Evolutionary conservation across 495 filamentous ascomycete species (phyloP).

Genomic region (Lineolata rhizophorae): DNA sequence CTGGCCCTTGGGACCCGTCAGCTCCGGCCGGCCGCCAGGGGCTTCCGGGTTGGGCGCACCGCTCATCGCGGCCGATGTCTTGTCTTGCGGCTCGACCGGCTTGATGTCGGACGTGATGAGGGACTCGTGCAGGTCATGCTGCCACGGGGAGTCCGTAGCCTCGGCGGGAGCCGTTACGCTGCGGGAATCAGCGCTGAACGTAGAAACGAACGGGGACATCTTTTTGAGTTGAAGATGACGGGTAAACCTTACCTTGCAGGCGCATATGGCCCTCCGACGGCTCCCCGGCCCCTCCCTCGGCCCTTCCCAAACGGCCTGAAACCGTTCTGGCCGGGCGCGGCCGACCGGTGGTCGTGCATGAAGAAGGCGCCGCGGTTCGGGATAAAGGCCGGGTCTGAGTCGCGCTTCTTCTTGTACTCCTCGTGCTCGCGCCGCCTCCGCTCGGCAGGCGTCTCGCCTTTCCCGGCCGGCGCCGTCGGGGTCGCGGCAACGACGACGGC

Average conservation of each 20-base stretch:
- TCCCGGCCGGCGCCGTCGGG: not conserved
- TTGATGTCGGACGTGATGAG: constrained; percentile 7
- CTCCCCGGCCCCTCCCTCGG: constrained; percentile 32
- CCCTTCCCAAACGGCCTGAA: constrained; percentile 48
- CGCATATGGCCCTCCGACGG: constrained; percentile 28
- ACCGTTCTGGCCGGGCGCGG: constrained; percentile 50
- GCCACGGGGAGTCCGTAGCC: constrained; percentile 53
- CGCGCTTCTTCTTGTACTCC: constrained; percentile 66
- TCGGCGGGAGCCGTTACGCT: constrained; percentile 27
- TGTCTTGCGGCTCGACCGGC: constrained; percentile 5
- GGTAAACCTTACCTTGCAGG: constrained; percentile 33
- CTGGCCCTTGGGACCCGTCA: not conserved
- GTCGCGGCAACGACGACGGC: constrained; percentile 1
- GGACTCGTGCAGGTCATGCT: constrained; percentile 86
- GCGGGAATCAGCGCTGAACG: constrained; percentile 6
- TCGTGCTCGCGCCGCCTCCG: constrained; percentile 68
- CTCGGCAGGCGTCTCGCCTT: constrained; percentile 33
- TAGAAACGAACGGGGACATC: constrained; percentile 1
- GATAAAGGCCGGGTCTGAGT: constrained; percentile 82
- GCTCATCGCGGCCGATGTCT: not conserved
- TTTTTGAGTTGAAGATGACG: no score
- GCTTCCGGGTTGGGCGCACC: not conserved
- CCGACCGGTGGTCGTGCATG: constrained; percentile 79
- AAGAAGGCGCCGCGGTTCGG: constrained; percentile 92
- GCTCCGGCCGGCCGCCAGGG: not conserved